Evolutionary conservation across 2,329 filamentous ascomycete species (phyloP).

Genomic region (Ophiocordyceps camponoti-rufipedis): DNA sequence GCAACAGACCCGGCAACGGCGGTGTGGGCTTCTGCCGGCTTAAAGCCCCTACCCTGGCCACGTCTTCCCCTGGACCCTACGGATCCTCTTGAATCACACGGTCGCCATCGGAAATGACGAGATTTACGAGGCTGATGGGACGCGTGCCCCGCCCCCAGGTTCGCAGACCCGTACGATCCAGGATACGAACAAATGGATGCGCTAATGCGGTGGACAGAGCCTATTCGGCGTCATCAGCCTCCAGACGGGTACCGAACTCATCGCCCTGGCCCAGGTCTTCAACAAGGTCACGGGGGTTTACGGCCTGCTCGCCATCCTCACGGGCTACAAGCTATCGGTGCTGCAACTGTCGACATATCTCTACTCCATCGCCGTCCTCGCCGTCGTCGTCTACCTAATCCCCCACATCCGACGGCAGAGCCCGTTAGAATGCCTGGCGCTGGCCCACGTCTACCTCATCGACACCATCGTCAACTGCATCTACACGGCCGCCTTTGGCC

Average conservation of each 20-base stretch:
- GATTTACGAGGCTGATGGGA: slow-evolving; percentile 17
- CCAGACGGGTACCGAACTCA: slow-evolving; percentile 70
- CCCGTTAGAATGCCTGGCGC: slow-evolving; percentile 59
- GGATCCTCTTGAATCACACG: neutral
- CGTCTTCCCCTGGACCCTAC: neutral
- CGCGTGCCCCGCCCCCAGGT: slow-evolving; percentile 22
- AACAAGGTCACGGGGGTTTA: slow-evolving; percentile 90
- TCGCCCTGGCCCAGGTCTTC: slow-evolving; percentile 65
- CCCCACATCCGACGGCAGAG: slow-evolving; percentile 65
- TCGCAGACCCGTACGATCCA: slow-evolving; percentile 4
- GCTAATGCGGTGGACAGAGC: slow-evolving; percentile 30
- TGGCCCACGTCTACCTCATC: slow-evolving; percentile 72
- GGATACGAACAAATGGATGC: neutral
- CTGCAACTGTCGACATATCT: slow-evolving; percentile 84
- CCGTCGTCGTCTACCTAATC: slow-evolving; percentile 49
- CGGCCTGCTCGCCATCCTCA: slow-evolving; percentile 73
- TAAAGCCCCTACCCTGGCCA: neutral
- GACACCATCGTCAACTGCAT: slow-evolving; percentile 67
- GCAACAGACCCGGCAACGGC: neutral
- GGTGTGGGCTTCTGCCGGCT: neutral
- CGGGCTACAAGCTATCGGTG: slow-evolving; percentile 65
- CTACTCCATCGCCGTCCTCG: slow-evolving; percentile 60
- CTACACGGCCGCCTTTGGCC: slow-evolving; percentile 67
- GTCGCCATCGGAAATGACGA: slow-evolving; percentile 11
- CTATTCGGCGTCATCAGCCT: slow-evolving; percentile 78